These are phyloP conservation scores for Dryas octopetala DNA, from an alignment of 306 rosid genomes.

Conservation along the genomic window DNA sequence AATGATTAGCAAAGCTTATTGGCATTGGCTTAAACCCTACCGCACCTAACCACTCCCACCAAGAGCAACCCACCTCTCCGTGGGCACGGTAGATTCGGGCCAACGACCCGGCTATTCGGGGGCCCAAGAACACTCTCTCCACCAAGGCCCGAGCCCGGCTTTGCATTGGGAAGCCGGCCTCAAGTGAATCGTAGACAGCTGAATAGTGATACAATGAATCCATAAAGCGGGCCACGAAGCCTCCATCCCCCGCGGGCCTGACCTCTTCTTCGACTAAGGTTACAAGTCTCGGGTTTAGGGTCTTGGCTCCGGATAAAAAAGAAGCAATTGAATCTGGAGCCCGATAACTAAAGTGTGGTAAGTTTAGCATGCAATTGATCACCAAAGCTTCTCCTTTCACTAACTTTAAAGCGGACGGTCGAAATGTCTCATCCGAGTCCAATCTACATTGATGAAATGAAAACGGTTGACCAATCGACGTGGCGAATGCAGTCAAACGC, in stretches of 20 bases:
- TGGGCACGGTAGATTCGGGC: slow-evolving; percentile 44
- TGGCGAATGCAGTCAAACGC: slow-evolving; percentile 62
- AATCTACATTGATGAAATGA: slow-evolving; percentile 83
- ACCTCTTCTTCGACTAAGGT: slow-evolving; percentile 70
- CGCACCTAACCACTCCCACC: slow-evolving; percentile 62
- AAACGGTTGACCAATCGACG: slow-evolving; percentile 71
- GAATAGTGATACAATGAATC: slow-evolving; percentile 72
- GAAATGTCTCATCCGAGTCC: slow-evolving; percentile 76
- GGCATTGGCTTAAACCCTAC: slow-evolving; percentile 44
- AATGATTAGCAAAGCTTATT: slow-evolving; percentile 68
- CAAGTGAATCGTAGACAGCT: slow-evolving; percentile 74
- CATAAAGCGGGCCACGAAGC: slow-evolving; percentile 65
- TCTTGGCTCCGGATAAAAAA: slow-evolving; percentile 57
- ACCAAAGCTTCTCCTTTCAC: slow-evolving; percentile 76
- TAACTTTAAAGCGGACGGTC: slow-evolving; percentile 48
- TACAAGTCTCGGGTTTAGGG: slow-evolving; percentile 53
- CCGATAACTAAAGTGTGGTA: slow-evolving; percentile 70
- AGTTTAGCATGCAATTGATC: slow-evolving; percentile 75
- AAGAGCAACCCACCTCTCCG: slow-evolving; percentile 37
- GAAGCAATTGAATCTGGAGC: slow-evolving; percentile 58
- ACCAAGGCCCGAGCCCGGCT: slow-evolving; percentile 62
- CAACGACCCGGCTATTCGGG: slow-evolving; percentile 55
- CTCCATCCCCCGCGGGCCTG: slow-evolving; percentile 27
- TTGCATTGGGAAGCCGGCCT: slow-evolving; percentile 76
- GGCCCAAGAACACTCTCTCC: slow-evolving; percentile 77